phyloP scores from a whole-genome alignment of 768 basidiomycete genomes.

The Gautieria morchelliformis region DNA sequence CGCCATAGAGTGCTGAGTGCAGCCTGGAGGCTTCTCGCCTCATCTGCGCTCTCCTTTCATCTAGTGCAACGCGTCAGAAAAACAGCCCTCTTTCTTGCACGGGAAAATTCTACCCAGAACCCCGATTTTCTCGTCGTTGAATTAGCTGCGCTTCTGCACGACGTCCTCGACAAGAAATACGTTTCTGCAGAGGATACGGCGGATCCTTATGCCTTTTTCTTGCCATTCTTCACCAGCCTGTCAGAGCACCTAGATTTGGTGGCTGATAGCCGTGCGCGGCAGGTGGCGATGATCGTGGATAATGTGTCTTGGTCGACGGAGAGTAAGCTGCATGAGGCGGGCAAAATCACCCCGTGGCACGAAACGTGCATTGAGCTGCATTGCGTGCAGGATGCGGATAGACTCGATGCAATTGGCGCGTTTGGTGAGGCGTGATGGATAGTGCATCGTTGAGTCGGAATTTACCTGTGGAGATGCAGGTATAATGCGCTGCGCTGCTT shows the following conservation, averaged over 20 bases:
- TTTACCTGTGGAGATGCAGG: conserved; percentile 23
- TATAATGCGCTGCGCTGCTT: conserved; percentile 63
- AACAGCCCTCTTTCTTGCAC: conserved; percentile 64
- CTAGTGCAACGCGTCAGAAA: conserved; percentile 75
- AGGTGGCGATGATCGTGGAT: conserved; percentile 55
- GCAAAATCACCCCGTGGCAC: conserved; percentile 59
- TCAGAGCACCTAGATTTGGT: conserved; percentile 35
- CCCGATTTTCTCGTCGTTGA: conserved; percentile 74
- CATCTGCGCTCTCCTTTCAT: neutral
- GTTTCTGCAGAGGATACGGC: conserved; percentile 44
- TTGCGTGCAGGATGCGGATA: conserved; percentile 74
- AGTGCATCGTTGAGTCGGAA: neutral
- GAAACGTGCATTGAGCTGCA: conserved; percentile 64
- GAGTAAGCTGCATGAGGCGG: conserved; percentile 46
- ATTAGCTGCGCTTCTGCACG: conserved; percentile 81
- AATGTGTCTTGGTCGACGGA: conserved; percentile 85
- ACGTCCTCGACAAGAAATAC: conserved; percentile 83
- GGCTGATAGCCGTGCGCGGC: conserved; percentile 45
- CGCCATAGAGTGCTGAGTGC: neutral
- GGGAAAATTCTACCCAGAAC: conserved; percentile 23
- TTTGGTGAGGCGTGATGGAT: conserved; percentile 38
- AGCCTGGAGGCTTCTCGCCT: conserved; percentile 7
- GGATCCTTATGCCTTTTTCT: conserved; percentile 57
- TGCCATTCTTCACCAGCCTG: conserved; percentile 50
- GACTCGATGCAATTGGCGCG: conserved; percentile 74